Percentiles rank a stretch among this genome's conserved stretches.
phyloP scores from a whole-genome alignment of 805 yeast species.

The Metschnikowia noctiluminum region DNA sequence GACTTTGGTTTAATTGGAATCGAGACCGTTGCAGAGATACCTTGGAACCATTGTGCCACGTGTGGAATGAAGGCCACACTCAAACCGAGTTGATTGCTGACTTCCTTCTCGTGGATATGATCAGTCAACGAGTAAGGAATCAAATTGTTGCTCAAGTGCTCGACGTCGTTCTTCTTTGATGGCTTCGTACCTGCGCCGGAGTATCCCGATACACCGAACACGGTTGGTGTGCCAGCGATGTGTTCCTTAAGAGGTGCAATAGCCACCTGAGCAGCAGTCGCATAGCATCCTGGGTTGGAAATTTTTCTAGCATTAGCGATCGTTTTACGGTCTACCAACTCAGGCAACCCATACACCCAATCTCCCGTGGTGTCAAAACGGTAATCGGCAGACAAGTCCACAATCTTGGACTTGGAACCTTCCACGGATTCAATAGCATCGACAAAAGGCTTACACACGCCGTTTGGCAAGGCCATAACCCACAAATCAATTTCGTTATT shows the following conservation, averaged over 20 bases:
- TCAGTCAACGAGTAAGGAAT: slow-evolving; percentile 95
- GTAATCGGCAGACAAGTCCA: slow-evolving; percentile 94
- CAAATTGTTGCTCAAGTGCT: slow-evolving; percentile 71
- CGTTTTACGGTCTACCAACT: slow-evolving; percentile 63
- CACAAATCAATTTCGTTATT: slow-evolving; percentile 83
- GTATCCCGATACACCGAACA: slow-evolving; percentile 96
- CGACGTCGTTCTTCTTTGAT: slow-evolving; percentile 87
- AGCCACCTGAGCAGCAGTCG: slow-evolving; percentile 96
- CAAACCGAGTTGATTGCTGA: slow-evolving; percentile 72
- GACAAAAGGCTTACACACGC: slow-evolving; percentile 88
- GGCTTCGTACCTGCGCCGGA: slow-evolving; percentile 99
- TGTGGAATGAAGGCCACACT: slow-evolving; percentile 92
- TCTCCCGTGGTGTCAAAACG: slow-evolving; percentile 84
- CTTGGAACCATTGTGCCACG: slow-evolving; percentile 99
- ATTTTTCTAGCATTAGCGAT: slow-evolving; percentile 75
- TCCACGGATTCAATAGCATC: slow-evolving; percentile 68
- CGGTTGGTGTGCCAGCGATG: slow-evolving; percentile 68
- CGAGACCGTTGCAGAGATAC: slow-evolving; percentile 87
- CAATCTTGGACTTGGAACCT: slow-evolving; percentile 70
- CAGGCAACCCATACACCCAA: slow-evolving; percentile 97
- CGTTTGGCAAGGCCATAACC: slow-evolving; percentile 99
- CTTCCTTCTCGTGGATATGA: slow-evolving; percentile 95
- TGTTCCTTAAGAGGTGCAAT: slow-evolving; percentile 79
- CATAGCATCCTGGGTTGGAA: slow-evolving; percentile 98
- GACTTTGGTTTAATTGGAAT: slow-evolving; percentile 72